A percentile compares a stretch with the other conserved stretches of the same genome.
These are phyloP conservation scores for Entophlyctis luteolus DNA, from an alignment of 192 early-diverging fungal species.

Conservation along the genomic window DNA sequence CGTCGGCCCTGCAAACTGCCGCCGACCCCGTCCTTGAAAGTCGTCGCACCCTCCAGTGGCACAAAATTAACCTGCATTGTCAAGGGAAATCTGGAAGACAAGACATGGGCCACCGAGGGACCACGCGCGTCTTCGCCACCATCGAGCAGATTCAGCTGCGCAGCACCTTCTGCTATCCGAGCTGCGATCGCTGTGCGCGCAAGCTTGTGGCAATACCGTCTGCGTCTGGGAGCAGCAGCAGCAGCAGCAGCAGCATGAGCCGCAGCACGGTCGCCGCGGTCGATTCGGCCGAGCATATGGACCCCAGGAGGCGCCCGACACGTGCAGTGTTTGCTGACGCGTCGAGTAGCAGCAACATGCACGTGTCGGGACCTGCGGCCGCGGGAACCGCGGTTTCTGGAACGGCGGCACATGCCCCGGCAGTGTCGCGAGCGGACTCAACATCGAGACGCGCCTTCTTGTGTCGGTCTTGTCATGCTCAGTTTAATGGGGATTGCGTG, in stretches of 20 bases:
- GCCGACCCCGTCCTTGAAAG: too few species aligned
- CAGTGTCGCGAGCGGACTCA: neutral
- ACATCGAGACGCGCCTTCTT: neutral
- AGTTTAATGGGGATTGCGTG: neutral
- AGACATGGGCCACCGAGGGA: too few species aligned
- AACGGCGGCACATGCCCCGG: neutral
- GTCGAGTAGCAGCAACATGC: neutral
- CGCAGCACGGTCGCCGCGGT: neutral
- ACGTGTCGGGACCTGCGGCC: neutral
- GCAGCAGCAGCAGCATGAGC: neutral
- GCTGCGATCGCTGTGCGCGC: neutral
- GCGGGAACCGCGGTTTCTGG: neutral
- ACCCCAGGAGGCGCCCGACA: neutral
- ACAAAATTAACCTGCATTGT: too few species aligned
- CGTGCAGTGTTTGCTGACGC: neutral
- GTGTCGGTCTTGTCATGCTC: neutral
- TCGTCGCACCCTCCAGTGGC: too few species aligned
- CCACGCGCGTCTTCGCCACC: constrained; percentile 1
- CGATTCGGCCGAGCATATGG: neutral
- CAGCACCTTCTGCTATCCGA: neutral
- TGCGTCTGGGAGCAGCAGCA: neutral
- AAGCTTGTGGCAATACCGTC: neutral
- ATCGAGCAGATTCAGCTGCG: neutral
- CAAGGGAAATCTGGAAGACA: too few species aligned
- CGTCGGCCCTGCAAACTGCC: too few species aligned